Evolutionary conservation across 805 yeast genomes (phyloP), one percentile per base, ranked within the genome.

Genomic region (Debaryomyces hansenii): DNA sequence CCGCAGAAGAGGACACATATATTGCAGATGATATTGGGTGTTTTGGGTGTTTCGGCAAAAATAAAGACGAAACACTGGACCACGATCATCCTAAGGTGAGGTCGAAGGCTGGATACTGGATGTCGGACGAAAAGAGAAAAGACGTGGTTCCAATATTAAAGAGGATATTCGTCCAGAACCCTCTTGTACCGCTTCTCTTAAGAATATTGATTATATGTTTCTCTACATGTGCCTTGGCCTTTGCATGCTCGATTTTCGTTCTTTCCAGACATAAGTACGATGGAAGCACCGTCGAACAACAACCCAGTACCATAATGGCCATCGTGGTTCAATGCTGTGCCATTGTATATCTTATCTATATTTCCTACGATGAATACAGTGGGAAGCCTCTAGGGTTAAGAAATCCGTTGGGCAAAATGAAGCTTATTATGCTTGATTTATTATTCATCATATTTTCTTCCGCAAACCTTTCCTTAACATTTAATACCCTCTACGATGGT

Each of bases 301-400:
- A 87, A 58, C 86, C 99, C 14, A 85, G 96, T 55, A 88, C 98
- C 0, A 83, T 91, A 38, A 90, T 94, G 96, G 94, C 97, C 3
- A 78, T 94, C 2, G 83, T 83, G 43, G 96, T 92, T 4, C 92
- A 90, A 58, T 72, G 89, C 24, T 73, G 83, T 50, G 96, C 96
- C 2, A 67, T 89, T 20, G 77, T 82, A 0, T 94, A 94, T 61
- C 76, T 90, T 46, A 67, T 84, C 3, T 90, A 88, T 64, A 88
- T 92, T 62, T 83, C 96, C 2, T 83, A 82, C 58, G 98, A 94
- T 64, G 99, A 94, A 65, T 92, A 89, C 65, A 79, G 84, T 20
- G 95, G 97, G 11, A 86, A 89, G 60, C 99, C 98, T 0, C 64
- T 94, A 41, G 99, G 99, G 0, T 73, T 94, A 38, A 78, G 99